Conservation (phyloP, 164 flowering plant genomes). For the Vitis amurensis region DNA sequence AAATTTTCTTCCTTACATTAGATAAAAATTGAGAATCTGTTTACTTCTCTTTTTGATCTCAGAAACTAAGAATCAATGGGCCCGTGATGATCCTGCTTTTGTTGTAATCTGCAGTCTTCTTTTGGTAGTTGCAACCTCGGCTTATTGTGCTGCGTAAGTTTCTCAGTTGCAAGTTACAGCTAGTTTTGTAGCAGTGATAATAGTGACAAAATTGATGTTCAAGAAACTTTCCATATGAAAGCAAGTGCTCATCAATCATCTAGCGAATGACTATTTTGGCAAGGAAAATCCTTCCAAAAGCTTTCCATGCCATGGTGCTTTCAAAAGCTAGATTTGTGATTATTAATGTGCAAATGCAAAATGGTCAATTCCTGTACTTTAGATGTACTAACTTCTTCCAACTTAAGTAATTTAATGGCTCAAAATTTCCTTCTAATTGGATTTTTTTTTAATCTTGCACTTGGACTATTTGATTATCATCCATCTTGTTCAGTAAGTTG, state of each 20-base stretch:
- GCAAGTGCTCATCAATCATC: not conserved
- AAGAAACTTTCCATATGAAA: slow-evolving; percentile 1
- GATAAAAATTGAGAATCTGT: slow-evolving; percentile 5
- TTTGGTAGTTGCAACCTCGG: slow-evolving; percentile 72
- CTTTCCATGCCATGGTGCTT: not conserved
- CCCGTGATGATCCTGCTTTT: slow-evolving; percentile 99
- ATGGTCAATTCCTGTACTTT: not conserved
- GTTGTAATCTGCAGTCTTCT: slow-evolving; percentile 93
- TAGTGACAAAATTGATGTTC: not conserved
- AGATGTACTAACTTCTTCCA: not conserved
- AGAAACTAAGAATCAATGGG: slow-evolving; percentile 99
- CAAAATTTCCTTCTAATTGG: not conserved
- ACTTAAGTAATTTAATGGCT: not conserved
- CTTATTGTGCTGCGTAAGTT: slow-evolving; percentile 97
- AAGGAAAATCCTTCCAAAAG: not conserved
- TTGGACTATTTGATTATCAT: not conserved
- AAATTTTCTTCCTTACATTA: not conserved
- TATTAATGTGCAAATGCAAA: not conserved
- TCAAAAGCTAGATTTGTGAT: not conserved
- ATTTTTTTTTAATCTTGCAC: not conserved
- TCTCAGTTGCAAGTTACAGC: not conserved
- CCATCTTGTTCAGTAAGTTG: not conserved
- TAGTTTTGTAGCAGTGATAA: too few relatives aligned
- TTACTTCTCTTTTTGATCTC: slow-evolving; percentile 28
- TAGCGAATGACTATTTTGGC: not conserved